Base-by-base conservation (phyloP, 73 alveolate genomes). In the Paramecium pentaurelia region DNA sequence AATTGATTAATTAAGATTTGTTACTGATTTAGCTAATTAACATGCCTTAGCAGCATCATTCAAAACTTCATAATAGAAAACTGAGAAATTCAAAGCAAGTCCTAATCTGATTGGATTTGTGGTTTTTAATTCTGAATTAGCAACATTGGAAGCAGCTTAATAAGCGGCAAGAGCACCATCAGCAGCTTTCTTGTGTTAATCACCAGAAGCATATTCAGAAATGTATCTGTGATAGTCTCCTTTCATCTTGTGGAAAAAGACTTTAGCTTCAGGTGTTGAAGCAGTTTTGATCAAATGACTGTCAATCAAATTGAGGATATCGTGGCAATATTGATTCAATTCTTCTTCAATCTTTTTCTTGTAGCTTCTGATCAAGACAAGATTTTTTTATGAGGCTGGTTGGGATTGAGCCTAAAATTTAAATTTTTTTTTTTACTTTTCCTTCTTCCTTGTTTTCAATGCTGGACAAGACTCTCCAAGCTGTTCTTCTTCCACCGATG, bases 1-100 rank as follows among this genome's bases (percentile, higher is more conserved):
- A 96, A 89, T 2, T 16, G 70, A 54, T 92, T 95, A 93, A 18
- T 40, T 77, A 71, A 58, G 71, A 51, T 49, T 95, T 85, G 27
- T 51, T 87, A 42, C 94, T 80, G 71, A 95, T 86, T 95, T 96
- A 32, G 99, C 99, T 40, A 97, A 92, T 86, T 94, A 86, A 92
- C 97, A 95, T 58, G 99, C 99, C 70, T 95, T 96, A 77, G 87
- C 92, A 86, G 94, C 95, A 91, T 97, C 98, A 54, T 95, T 93
- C 94, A 95, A 71, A 32, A 97, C 98, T 93, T 97, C 99, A 93
- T 96, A 97, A 92, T 97, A 95, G 94, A 97, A 97, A 60, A 97
- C 99, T 27, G 99, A 96, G 91, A 96, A 96, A 92, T 96, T 97
- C 28, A 97, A 96, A 47, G 98, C 98, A 37, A 97, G 90, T 45